phyloP scores from a whole-genome alignment of 441 rosid species.

The Pelargonium citronellum region DNA sequence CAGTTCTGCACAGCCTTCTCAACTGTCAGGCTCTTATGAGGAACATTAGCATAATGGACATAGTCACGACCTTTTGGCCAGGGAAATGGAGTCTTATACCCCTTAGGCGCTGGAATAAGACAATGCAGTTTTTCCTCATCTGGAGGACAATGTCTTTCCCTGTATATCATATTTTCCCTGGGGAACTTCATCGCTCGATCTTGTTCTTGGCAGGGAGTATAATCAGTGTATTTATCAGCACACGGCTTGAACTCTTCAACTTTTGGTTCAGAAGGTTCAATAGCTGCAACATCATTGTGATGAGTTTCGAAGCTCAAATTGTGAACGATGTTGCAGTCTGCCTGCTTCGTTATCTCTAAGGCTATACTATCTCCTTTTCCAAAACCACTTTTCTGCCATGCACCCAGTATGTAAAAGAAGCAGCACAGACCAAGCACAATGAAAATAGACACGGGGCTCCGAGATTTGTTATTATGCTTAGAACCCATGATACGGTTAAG shows the following conservation, averaged over 20 bases:
- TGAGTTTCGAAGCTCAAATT: conserved; percentile 51
- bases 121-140: conserved; percentile 54
- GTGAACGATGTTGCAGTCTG: conserved; percentile 55
- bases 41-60: conserved; percentile 59
- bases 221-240: conserved; percentile 47
- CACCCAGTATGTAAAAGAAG: conserved; percentile 81
- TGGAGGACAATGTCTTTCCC: conserved; percentile 66
- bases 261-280: conserved; percentile 39
- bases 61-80: conserved; percentile 77
- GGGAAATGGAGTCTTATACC: conserved; percentile 58
- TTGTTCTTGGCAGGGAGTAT: conserved; percentile 73
- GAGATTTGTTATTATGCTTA: conserved; percentile 46
- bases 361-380: conserved; percentile 86
- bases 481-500: conserved; percentile 41
- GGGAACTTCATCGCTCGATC: conserved; percentile 62
- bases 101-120: conserved; percentile 65
- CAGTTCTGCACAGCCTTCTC: conserved; percentile 91
- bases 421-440: conserved; percentile 70
- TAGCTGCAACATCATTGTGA: conserved; percentile 49
- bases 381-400: conserved; percentile 93
- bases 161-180: conserved; percentile 61
- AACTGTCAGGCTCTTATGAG: conserved; percentile 88
- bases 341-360: conserved; percentile 48
- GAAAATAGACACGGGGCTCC: conserved; percentile 60
- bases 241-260: conserved; percentile 46